Base-by-base conservation (phyloP, 768 basidiomycete species). In the Daedaleopsis nitida region DNA sequence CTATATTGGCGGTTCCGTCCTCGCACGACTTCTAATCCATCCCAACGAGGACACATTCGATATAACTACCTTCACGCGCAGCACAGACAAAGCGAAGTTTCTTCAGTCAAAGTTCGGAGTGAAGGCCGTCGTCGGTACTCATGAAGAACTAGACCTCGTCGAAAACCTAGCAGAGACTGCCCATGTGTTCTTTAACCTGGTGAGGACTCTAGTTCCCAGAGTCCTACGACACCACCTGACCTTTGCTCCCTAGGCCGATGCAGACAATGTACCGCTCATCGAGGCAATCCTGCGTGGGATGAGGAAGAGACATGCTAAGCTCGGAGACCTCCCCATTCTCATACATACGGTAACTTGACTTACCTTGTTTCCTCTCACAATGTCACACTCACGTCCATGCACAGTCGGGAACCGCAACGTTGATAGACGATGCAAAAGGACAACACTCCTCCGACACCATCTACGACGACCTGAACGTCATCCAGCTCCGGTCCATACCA, bases 1-100 rank as follows among this genome's bases (percentile, higher is more conserved):
- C 8, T 86, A 85, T 68, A 82, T 85, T 51, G 83, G 84, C 2
- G 85, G 83, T 14, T 78, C 79, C 4, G 81, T 84, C 27, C 75
- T 86, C 1, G 61, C 75, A 4, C 76, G 75, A 34, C 74, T 86
- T 23, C 71, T 86, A 54, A 68, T 70, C 23, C 81, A 84, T 63
- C 74, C 78, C 16, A 73, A 74, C 19, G 66, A 75, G 5, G 69
- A 74, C 55, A 74, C 74, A 9, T 81, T 83, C 65, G 68, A 76
- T 3, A 77, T 81, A 53, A 81, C 78, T 1, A 73, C 73, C 21
- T 78, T 86, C 17, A 77, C 82, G 9, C 79, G 83, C 51, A 77
- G 76, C 24, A 48, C 73, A 14, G 71, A 72, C 9, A 82, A 83
- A 64, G 69, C 67, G 6, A 62, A 67, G 61, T 19, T 32, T 3